phyloP scores from a whole-genome alignment of 495 filamentous ascomycete species.

The Penicillium bovifimosum region DNA sequence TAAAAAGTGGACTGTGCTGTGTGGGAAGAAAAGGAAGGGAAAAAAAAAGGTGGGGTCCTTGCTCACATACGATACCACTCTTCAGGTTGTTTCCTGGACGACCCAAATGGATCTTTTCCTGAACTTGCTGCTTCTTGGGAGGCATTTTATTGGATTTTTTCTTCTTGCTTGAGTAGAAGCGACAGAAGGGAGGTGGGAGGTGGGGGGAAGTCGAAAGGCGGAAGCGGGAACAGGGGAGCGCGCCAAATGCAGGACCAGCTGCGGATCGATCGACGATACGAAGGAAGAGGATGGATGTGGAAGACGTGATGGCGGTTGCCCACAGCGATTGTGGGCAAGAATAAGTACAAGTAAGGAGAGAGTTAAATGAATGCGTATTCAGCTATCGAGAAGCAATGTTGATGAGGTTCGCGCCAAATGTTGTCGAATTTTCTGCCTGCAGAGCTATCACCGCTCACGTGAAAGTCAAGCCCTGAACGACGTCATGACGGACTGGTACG shows the following conservation, averaged over 20 bases:
- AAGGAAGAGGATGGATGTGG: slow-evolving; percentile 28
- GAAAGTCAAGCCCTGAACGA: slow-evolving; percentile 18
- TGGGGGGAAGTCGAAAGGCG: slow-evolving; percentile 28
- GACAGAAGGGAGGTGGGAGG: slow-evolving; percentile 32
- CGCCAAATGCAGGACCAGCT: slow-evolving; percentile 48
- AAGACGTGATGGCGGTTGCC: slow-evolving; percentile 39
- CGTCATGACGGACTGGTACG: background rate
- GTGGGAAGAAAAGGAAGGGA: slow-evolving; percentile 25
- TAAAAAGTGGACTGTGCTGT: slow-evolving; percentile 37
- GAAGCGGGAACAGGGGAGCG: slow-evolving; percentile 23
- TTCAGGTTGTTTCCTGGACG: slow-evolving; percentile 97
- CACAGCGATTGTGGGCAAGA: slow-evolving; percentile 25
- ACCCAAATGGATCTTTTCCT: slow-evolving; percentile 65
- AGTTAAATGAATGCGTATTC: slow-evolving; percentile 7
- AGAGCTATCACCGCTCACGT: slow-evolving; percentile 24
- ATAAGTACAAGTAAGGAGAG: slow-evolving; percentile 15
- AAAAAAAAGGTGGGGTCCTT: slow-evolving; percentile 36
- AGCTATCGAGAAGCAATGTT: background rate
- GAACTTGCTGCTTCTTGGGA: slow-evolving; percentile 50
- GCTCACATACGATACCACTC: slow-evolving; percentile 94
- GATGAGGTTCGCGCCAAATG: slow-evolving; percentile 3
- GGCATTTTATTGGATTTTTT: slow-evolving; percentile 49
- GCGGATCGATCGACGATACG: slow-evolving; percentile 37
- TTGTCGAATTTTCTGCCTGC: slow-evolving; percentile 28
- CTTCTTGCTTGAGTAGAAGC: slow-evolving; percentile 42